These are phyloP conservation scores for Colletotrichum sp. DNA, from an alignment of 2,329 filamentous ascomycete genomes.

Conservation along the genomic window DNA sequence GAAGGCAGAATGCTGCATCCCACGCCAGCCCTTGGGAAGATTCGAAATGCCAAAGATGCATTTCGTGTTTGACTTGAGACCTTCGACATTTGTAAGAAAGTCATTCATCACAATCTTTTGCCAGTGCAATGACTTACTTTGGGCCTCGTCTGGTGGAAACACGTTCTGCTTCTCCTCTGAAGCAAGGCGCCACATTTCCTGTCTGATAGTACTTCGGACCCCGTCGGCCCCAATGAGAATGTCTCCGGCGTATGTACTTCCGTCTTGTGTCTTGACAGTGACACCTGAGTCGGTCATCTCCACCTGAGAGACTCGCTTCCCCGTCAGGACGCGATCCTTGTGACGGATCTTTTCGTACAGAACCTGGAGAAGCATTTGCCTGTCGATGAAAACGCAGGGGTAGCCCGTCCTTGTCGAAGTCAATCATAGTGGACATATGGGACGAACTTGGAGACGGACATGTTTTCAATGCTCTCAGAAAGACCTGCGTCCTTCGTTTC, in stretches of 20 bases:
- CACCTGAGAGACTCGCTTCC: constrained; percentile 7
- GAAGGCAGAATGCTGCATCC: not conserved
- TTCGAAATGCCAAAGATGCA: constrained; percentile 44
- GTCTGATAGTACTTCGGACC: constrained; percentile 39
- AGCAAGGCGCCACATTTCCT: constrained; percentile 29
- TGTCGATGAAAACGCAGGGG: constrained; percentile 35
- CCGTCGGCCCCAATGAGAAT: constrained; percentile 45
- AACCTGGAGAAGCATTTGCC: constrained; percentile 35
- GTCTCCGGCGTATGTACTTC: constrained; percentile 30
- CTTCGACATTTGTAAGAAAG: not conserved
- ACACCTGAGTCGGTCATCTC: constrained; percentile 18
- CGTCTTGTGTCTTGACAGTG: constrained; percentile 32
- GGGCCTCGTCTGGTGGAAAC: constrained; percentile 13
- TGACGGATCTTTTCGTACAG: constrained; percentile 36
- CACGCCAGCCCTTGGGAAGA: not conserved
- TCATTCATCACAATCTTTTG: no score
- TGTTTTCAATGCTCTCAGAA: not conserved
- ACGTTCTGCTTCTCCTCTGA: not conserved
- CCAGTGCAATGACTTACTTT: not conserved
- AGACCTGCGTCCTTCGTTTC: not conserved
- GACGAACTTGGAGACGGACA: not conserved
- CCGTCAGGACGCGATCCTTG: constrained; percentile 24
- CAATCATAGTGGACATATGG: not conserved
- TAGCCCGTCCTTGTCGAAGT: constrained; percentile 29
- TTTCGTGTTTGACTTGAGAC: not conserved